These are phyloP conservation scores for Microcyclospora tardicrescens DNA, from an alignment of 2,329 filamentous ascomycete species.

Conservation along the genomic window DNA sequence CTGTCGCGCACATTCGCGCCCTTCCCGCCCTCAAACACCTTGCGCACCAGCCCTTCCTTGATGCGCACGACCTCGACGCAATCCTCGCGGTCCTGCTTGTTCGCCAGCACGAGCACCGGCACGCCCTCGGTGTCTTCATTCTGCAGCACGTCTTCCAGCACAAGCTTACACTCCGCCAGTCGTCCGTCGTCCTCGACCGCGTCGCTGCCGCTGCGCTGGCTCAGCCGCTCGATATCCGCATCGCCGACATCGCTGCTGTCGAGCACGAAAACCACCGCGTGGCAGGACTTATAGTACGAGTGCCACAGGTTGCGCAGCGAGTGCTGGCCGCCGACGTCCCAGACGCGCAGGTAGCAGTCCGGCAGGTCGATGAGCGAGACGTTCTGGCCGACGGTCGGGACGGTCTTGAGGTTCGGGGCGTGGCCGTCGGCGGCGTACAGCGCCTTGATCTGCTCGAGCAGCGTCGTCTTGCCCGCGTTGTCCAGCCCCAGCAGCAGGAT, in stretches of 20 bases:
- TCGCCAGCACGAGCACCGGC: constrained; percentile 80
- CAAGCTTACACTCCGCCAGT: constrained; percentile 75
- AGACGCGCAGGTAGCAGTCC: constrained; percentile 95
- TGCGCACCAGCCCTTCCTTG: constrained; percentile 90
- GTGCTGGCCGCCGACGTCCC: constrained; percentile 94
- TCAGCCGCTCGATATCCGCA: constrained; percentile 49
- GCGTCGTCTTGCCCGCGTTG: constrained; percentile 96
- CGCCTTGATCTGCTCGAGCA: constrained; percentile 91
- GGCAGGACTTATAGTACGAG: constrained; percentile 84
- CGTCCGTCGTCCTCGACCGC: constrained; percentile 36
- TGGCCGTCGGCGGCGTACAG: constrained; percentile 56
- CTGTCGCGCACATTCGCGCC: constrained; percentile 77
- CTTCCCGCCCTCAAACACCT: constrained; percentile 90
- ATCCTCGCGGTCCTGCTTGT: constrained; percentile 96
- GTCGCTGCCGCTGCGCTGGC: constrained; percentile 6
- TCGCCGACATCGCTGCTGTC: constrained; percentile 90
- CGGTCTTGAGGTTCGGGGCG: constrained; percentile 64
- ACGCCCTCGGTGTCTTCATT: constrained; percentile 82
- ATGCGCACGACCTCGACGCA: constrained; percentile 95
- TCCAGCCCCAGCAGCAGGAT: constrained; percentile 93
- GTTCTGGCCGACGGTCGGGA: constrained; percentile 95
- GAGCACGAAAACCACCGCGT: constrained; percentile 96
- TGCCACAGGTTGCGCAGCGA: constrained; percentile 85
- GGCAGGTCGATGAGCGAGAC: constrained; percentile 81
- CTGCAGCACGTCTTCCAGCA: constrained; percentile 80